Base-by-base conservation (phyloP, 768 basidiomycete species). In the Peribolospora baueri region DNA sequence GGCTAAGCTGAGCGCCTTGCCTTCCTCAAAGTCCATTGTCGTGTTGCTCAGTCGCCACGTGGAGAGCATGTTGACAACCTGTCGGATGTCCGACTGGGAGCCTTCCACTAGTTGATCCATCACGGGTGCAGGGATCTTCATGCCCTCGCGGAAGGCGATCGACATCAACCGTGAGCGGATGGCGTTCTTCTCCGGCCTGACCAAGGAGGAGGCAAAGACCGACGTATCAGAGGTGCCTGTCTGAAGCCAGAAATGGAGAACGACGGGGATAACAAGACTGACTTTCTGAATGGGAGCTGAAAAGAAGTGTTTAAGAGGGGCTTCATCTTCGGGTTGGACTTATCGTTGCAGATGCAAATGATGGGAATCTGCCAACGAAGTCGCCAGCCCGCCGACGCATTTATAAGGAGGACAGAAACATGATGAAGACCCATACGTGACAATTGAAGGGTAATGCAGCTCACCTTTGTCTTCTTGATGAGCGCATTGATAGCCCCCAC, bases 301-400 rank as follows among this genome's bases (percentile, higher is more conserved):
- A 74, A 91, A 2, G 84, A 80, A 1, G 80, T 84, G 5, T 66
- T 64, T 55, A 72, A 65, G 7, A 98, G 69, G 0, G 93, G 90
- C 67, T 85, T 95, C 65, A 98, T 74, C 68, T 98, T 98, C 60
- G 78, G 82, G n/a, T 78, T 78, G 1, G 73, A 73, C 36, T 75
- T 72, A 64, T 98, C 93, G 61, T 98, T 98, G 42, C 88, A 90
- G 58, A 98, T 95, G 62, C 91, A 88, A 42, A 98, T 93, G 59
- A 98, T 85, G 0, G 93, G 93, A 51, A 93, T 77, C 88, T 93
- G 55, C 36, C 56, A 42, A 49, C 25, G 25, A 25, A 25, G 25
- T 6, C 2, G 41, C 13, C 7, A 48, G 40, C 39, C 13, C 45
- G 13, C 38, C 41, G 3, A 13, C 8, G 25, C 13, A 25, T 8